Base-by-base conservation (phyloP, 306 rosid species). In the Malus orientalis region DNA sequence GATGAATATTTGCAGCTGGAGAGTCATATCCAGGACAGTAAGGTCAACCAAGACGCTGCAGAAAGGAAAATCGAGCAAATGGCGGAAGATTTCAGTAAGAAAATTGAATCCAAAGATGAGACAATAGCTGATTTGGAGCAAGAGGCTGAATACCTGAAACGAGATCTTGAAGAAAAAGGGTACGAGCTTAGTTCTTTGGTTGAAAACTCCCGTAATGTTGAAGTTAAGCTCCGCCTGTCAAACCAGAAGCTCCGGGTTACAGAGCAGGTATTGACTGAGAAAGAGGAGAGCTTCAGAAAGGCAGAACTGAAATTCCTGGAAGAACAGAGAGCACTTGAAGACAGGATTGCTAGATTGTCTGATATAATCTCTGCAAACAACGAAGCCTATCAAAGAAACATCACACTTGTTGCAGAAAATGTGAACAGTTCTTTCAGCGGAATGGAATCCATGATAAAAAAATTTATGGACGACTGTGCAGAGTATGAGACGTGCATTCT, bases 221-320 rank as follows among this genome's bases (percentile, higher is more conserved):
- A 96, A 82, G 97, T 92, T 58, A 88, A 87, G 90, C 98, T 90
- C 85, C 99, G 99, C 25, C 84, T 96, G 75, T 92, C 99, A 69
- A 89, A 88, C 92, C 99, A 92, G 91, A 92, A 96, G 91, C 96
- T 96, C 75, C 90, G 99, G 74, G 93, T 92, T 45, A 92, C 99
- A 20, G 99, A 96, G 69, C 99, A 96, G 76, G 66, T 88, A 77
- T 82, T 92, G 74, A 53, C 86, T 30, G 99, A 96, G 85, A 92
- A 87, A 73, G 99, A 96, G 75, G 96, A 92, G 74, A 85, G 77
- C 71, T 92, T 89, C 70, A 80, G 84, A 79, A 82, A 79, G 33
- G 76, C 85, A 2, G 97, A 95, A 68, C 73, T 80, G 85, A 87
- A 86, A 78, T 89, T 74, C 78, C 86, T 69, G 74, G 88, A 89